A percentile compares a stretch with the other conserved stretches of the same genome.
These are phyloP conservation scores for Mucor indicus DNA, from an alignment of 371 early-diverging fungal genomes.

Conservation along the genomic window DNA sequence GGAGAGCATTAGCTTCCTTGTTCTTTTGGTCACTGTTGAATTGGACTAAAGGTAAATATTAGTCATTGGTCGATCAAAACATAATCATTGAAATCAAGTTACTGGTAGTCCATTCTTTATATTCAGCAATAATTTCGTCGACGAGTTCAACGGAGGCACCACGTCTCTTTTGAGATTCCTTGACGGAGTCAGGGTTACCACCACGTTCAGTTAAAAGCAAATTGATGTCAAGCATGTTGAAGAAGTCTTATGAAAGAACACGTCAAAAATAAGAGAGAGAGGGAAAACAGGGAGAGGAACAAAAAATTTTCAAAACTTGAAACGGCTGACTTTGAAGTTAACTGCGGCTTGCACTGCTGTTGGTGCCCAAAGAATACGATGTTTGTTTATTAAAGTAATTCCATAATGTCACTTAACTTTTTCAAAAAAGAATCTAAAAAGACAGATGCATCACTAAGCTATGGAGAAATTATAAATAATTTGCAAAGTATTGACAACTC, in stretches of 20 bases:
- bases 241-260: neutral
- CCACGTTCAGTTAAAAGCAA: slow-evolving; percentile 91
- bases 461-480: neutral
- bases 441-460: neutral
- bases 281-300: neutral
- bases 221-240: slow-evolving; percentile 84
- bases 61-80: no score
- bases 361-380: neutral
- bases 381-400: no score
- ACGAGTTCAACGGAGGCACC: slow-evolving; percentile 84
- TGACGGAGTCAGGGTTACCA: slow-evolving; percentile 91
- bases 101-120: slow-evolving; percentile 92
- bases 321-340: neutral
- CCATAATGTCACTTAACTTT: neutral
- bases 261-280: slow-evolving; percentile 7
- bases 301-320: slow-evolving; percentile 14
- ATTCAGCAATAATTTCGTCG: slow-evolving; percentile 89
- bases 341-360: neutral
- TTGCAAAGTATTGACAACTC: neutral
- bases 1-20: slow-evolving; percentile 87
- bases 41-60: slow-evolving; percentile 69
- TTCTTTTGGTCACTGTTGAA: slow-evolving; percentile 89
- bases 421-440: neutral
- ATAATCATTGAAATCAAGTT: slow-evolving; percentile 9
- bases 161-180: slow-evolving; percentile 91